Base-by-base conservation (phyloP, 2,329 filamentous ascomycete genomes). In the Grosmannia serpens region DNA sequence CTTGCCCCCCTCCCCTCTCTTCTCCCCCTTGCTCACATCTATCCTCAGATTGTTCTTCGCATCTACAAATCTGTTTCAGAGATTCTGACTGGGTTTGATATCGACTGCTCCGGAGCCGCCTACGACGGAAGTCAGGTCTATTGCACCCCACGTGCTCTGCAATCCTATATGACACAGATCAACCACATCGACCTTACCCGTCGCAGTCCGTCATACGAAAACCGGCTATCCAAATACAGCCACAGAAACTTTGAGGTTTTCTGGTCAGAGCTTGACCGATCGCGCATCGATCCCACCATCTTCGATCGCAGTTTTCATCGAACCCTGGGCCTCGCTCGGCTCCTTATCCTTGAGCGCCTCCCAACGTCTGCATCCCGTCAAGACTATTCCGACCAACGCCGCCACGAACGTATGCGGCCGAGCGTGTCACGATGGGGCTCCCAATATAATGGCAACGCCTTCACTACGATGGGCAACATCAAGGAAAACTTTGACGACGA, bases 31-130 rank as follows among this genome's bases (percentile, higher is more conserved):
- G n/a, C 26, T 46, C 24, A 46, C 44, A 24, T 10, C 15, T 24
- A 41, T 27, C 24, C 7, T 38, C 61, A 92, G 77, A 90, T 95
- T 65, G 89, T 95, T 26, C 77, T 95, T 33, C 86, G 89, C 41
- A 83, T 94, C 44, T 95, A 95, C 75, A 89, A 89, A 66, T 91
- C 86, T 0, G 74, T 95, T 52, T 86, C 88, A 1, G 88, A 95
- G 69, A 91, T 95, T 41, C 77, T 95, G 27, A 90, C 89, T 3
- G 90, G 90, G 0, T 95, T 95, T 65, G 90, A 95, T 65, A 89
- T 95, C 54, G 89, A 94, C 68, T 91, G 87, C 68, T 87, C 88
- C 1, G 89, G 89, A 61, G 87, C 84, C 27, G 89, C 88, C 3
- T 95, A 88, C 64, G 84, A 94, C 68, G 90, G 90, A 41, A 79